Evolutionary conservation across 1,139 yeast species (phyloP).

Genomic region (Williopsis jadinii): DNA sequence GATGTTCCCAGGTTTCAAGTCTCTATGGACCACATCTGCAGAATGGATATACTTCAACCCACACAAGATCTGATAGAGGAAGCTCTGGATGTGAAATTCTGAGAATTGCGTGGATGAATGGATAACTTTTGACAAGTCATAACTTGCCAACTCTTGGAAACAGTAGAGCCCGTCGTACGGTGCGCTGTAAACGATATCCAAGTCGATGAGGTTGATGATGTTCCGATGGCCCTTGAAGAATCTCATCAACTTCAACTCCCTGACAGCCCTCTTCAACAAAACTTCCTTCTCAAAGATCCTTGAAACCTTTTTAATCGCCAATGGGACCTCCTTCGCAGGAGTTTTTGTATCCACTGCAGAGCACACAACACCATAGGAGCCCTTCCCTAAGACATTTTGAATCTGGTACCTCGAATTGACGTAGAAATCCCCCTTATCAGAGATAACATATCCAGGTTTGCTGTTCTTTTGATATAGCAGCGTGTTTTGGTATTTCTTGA

Average conservation of each 20-base stretch:
- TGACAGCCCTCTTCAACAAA: slow-evolving; percentile 62
- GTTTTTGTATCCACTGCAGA: slow-evolving; percentile 56
- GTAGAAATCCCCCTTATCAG: slow-evolving; percentile 47
- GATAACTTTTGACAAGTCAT: slow-evolving; percentile 72
- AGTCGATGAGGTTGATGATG: slow-evolving; percentile 66
- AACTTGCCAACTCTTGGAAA: slow-evolving; percentile 73
- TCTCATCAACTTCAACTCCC: slow-evolving; percentile 73
- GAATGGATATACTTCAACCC: slow-evolving; percentile 81
- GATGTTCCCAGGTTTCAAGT: slow-evolving; percentile 79
- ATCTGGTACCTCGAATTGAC: slow-evolving; percentile 62
- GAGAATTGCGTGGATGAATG: slow-evolving; percentile 71
- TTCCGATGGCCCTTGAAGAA: slow-evolving; percentile 79
- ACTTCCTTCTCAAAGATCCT: slow-evolving; percentile 60
- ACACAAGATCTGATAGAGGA: slow-evolving; percentile 70
- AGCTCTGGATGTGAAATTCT: slow-evolving; percentile 75
- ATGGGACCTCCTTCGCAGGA: slow-evolving; percentile 24
- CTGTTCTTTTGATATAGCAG: background rate
- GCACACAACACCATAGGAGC: slow-evolving; percentile 87
- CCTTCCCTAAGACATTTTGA: slow-evolving; percentile 65
- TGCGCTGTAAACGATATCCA: slow-evolving; percentile 55
- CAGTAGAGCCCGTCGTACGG: slow-evolving; percentile 86
- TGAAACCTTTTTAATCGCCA: slow-evolving; percentile 77
- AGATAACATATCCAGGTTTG: slow-evolving; percentile 23
- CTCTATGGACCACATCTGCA: slow-evolving; percentile 80
- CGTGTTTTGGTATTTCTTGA: background rate